Evolutionary conservation across 164 flowering plant genomes (phyloP).

Genomic region (Vitis vinifera): ASM3070453v1 NC_081811.1:4978001-4978500

Average conservation of each 20-base stretch:
- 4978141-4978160: no score
- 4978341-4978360: no score
- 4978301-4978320: background rate
- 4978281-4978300: conserved; percentile 91
- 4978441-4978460: background rate
- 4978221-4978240: conserved; percentile 99
- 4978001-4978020: conserved; percentile 52
- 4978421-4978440: background rate
- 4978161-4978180: background rate
- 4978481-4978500: no score
- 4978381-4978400: background rate
- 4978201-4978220: conserved; percentile 81
- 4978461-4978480: background rate
- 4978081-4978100: conserved; percentile 74
- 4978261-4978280: conserved; percentile 69
- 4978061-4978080: conserved; percentile 87
- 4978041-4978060: conserved; percentile 55
- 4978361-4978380: no score
- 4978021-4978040: conserved; percentile 28
- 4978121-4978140: conserved; percentile 2
- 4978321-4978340: background rate
- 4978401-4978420: background rate
- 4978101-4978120: conserved; percentile 68
- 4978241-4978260: conserved; percentile 75
- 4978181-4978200: conserved; percentile 17